Evolutionary conservation across 139 green algal species (phyloP).

Genomic region (Chlorella sp.): DNA sequence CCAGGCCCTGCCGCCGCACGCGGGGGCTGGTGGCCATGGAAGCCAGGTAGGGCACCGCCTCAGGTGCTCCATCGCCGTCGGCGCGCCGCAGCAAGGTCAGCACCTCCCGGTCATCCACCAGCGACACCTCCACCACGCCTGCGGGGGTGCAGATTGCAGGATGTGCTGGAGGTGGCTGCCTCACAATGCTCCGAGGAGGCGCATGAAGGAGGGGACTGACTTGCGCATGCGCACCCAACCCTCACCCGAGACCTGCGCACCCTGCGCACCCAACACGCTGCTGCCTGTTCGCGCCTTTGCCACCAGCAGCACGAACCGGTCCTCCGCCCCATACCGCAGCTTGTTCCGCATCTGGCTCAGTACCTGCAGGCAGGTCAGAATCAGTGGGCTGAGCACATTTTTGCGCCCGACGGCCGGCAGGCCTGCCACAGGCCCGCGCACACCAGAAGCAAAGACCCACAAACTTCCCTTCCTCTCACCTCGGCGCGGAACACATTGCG

Average conservation of each 20-base stretch:
- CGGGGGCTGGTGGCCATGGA: conserved; percentile 43
- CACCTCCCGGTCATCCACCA: conserved; percentile 19
- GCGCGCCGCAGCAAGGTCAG: conserved; percentile 21
- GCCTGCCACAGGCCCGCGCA: no score
- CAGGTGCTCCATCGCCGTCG: no score
- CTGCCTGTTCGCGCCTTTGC: background rate
- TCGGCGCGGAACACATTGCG: conserved; percentile 35
- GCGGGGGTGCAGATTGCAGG: background rate
- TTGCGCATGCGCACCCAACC: background rate
- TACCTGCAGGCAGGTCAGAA: no score
- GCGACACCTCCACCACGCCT: conserved; percentile 52
- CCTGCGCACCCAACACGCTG: background rate
- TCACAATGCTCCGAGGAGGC: background rate
- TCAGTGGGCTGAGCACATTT: background rate
- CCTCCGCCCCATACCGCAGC: conserved; percentile 27
- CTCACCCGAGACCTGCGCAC: background rate
- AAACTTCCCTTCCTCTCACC: conserved; percentile 3
- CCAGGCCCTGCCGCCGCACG: conserved; percentile 31
- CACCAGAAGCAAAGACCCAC: background rate
- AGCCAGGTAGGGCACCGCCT: conserved; percentile 41
- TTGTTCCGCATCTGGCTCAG: conserved; percentile 44
- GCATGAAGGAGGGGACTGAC: background rate
- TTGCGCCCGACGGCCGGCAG: background rate
- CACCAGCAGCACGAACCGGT: conserved; percentile 37
- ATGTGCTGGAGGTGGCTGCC: background rate